Evolutionary conservation across 208 protist species (phyloP).

Genomic region (Tritrichomonas foetus): DNA sequence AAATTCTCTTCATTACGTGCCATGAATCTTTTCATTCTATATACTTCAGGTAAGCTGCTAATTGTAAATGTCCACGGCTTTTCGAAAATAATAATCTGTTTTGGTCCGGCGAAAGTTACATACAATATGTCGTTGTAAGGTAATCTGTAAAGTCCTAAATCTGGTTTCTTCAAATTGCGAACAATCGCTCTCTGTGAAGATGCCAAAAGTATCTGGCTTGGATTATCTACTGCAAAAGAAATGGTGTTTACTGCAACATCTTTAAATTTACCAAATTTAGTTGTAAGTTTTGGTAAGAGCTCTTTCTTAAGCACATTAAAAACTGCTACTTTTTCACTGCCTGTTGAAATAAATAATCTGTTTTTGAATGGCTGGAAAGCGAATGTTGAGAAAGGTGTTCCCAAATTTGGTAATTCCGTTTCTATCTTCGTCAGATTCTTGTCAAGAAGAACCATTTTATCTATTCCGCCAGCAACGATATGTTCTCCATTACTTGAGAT

Average conservation of each 20-base stretch:
- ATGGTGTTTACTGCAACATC: background rate
- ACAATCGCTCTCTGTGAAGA: background rate
- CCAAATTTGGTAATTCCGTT: background rate
- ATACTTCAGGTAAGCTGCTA: background rate
- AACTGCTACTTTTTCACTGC: background rate
- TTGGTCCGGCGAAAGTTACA: background rate
- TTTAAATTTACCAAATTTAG: background rate
- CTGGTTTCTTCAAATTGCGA: background rate
- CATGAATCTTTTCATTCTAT: background rate
- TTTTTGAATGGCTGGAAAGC: background rate
- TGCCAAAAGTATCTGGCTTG: background rate
- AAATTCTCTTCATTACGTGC: background rate
- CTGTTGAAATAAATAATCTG: background rate
- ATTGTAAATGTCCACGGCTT: conserved; percentile 27
- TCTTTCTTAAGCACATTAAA: background rate
- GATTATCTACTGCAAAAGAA: background rate
- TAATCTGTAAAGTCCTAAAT: background rate
- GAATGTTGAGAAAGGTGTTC: conserved; percentile 13
- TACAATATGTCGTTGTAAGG: conserved; percentile 1
- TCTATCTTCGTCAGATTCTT: background rate
- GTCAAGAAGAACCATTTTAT: background rate
- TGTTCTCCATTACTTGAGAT: background rate
- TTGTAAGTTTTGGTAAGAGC: background rate
- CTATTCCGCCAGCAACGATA: background rate
- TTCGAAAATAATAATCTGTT: conserved; percentile 15